Conservation (phyloP, 73 alveolate species). For the Diophrys sp. region DNA sequence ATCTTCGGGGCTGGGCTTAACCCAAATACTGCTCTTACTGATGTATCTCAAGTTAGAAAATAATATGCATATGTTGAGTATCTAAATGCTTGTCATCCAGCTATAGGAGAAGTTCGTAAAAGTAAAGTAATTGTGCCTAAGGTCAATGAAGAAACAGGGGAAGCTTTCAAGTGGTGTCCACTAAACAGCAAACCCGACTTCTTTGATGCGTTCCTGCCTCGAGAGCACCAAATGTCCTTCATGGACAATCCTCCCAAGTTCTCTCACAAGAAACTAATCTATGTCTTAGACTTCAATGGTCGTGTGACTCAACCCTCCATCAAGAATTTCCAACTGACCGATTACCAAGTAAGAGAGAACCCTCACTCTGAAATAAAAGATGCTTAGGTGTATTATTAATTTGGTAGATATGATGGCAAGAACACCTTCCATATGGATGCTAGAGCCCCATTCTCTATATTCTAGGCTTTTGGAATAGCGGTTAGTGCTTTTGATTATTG, state of each 20-base stretch:
- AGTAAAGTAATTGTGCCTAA: background rate
- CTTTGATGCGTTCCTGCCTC: background rate
- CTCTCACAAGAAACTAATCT: background rate
- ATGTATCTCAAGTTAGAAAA: background rate
- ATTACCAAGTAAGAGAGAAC: too few species aligned
- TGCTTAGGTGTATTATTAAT: too few species aligned
- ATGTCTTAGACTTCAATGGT: background rate
- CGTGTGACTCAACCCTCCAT: background rate
- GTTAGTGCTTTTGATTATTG: too few species aligned
- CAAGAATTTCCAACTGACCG: background rate
- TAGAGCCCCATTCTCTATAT: background rate
- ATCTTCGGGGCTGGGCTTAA: background rate
- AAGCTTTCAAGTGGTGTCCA: background rate
- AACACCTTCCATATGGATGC: too few species aligned
- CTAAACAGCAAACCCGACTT: background rate
- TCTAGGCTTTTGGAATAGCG: too few species aligned
- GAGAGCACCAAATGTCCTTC: background rate
- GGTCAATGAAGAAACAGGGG: background rate
- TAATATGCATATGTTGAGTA: background rate
- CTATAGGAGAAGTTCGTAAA: background rate
- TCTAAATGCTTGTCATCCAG: background rate
- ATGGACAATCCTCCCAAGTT: background rate
- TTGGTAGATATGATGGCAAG: too few species aligned
- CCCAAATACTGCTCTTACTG: background rate
- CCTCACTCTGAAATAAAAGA: too few species aligned